Base-by-base conservation (phyloP, 148 eudicot genomes). In the Bassia scoparia region DNA sequence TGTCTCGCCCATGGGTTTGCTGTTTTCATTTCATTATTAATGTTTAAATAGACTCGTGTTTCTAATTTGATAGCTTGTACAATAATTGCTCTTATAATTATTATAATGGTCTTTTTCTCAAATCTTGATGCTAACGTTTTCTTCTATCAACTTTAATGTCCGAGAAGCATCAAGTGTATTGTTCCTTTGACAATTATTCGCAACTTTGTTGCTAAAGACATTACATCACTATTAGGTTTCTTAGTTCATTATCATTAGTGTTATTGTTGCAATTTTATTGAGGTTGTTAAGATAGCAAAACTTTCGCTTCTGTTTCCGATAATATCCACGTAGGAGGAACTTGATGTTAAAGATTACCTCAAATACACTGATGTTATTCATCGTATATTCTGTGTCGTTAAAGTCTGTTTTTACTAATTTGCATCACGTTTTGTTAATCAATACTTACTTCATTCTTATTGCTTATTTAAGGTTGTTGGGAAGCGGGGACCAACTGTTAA, bases 401-500 rank as follows among this genome's bases (percentile, higher is more conserved):
- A n/a, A n/a, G 21, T 18, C 20, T 63, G 7, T 61, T 49, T 37
- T 23, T 35, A 23, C 35, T 23, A 20, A 55, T 26, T n/a, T 66
- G n/a, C 65, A 15, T 59, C 37, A 56, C 44, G 31, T 4, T 48
- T 67, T 64, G 33, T 17, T 37, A 18, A 48, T 67, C 37, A 31
- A 58, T 26, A 29, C 41, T 48, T n/a, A 37, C 21, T 41, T 12
- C 31, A 29, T 23, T 68, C 43, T 68, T 18, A 59, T 52, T 73
- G 60, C 34, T 38, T 26, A 58, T 69, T 76, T 72, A 68, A 83
- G 86, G 80, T n/a, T 83, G 86, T 83, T 23, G n/a, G 86, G 86
- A 48, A 83, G 74, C 79, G 81, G 13, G 83, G 86, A 61, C 86
- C n/a, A 34, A 83, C 86, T 17, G 86, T 83, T 62, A 83, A 74